phyloP scores from a whole-genome alignment of 345 rosid species.

The Hevea brasiliensis region DNA sequence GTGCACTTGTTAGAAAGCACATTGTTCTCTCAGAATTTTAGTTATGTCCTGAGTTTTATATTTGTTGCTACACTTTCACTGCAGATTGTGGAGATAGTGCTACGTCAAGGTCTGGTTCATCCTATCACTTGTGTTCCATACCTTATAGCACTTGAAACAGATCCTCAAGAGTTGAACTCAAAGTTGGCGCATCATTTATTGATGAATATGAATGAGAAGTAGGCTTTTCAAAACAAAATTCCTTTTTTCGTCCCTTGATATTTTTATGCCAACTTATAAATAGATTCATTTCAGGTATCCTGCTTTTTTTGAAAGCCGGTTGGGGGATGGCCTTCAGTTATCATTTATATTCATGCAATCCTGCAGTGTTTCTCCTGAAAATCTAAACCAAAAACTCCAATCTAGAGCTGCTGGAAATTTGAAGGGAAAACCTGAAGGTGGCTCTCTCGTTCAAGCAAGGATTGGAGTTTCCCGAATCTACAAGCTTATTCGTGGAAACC shows the following conservation, averaged over 20 bases:
- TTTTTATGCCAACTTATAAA: conserved; percentile 23
- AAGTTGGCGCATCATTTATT: conserved; percentile 97
- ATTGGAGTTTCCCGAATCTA: conserved; percentile 95
- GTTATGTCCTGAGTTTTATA: not conserved
- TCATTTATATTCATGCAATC: conserved; percentile 82
- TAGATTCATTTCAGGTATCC: conserved; percentile 73
- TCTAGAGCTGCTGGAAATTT: conserved; percentile 53
- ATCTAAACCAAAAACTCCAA: conserved; percentile 44
- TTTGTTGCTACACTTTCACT: conserved; percentile 1
- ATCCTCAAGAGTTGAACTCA: conserved; percentile 87
- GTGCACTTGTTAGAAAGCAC: not conserved
- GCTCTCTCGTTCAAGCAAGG: conserved; percentile 80
- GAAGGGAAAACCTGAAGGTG: conserved; percentile 62
- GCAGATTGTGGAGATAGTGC: conserved; percentile 97
- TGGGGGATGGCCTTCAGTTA: conserved; percentile 97
- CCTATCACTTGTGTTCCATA: conserved; percentile 98
- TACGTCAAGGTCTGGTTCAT: conserved; percentile 99
- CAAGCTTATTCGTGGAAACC: conserved; percentile 92
- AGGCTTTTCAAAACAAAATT: conserved; percentile 23
- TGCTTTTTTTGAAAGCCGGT: conserved; percentile 92
- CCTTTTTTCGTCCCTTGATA: not conserved
- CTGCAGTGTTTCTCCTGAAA: conserved; percentile 39
- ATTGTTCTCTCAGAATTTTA: not conserved
- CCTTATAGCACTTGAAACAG: conserved; percentile 98
- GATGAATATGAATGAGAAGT: conserved; percentile 99